Base-by-base conservation (phyloP, 2,329 filamentous ascomycete genomes). In the Hypoxylon sp. region DNA sequence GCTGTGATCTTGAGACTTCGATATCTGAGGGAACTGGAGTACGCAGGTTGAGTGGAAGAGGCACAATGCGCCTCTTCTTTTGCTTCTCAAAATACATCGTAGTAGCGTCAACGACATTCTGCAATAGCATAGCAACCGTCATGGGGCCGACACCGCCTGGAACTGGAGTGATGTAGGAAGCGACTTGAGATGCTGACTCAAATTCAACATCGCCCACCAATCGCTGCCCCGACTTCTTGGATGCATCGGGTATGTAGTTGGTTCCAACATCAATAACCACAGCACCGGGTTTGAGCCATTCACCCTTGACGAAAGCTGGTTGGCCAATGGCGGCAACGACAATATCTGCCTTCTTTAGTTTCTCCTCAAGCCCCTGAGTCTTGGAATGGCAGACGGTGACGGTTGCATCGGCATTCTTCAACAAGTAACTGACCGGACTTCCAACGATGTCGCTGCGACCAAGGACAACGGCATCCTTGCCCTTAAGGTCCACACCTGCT, bases 191-290 rank as follows among this genome's bases (percentile, higher is more conserved):
- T 14, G 95, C 95, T 47, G 92, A 90, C 56, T 94, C 94, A 75
- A 90, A 98, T 76, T 99, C 94, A 46, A 99, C 96, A 79, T 99
- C 96, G 67, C 96, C 96, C 5, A 98, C 95, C 22, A 99, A 88
- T 72, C 94, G 90, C 80, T 96, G 89, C 35, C 96, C 96, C 11
- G 94, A 97, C 84, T 98, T 98, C 84, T 92, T 97, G 68, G 92
- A 91, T 39, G 90, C 85, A 78, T 99, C 96, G 5, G 93, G 88
- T 63, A 98, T 90, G 84, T 94, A 98, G 85, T 99, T 99, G 72
- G 94, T 99, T 68, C 96, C 96, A 17, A 99, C 96, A 77, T 99
- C 96, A 76, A 99, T 97, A 44, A 99, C 94, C 5, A 99, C 92
- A n/a, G 89, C 94, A 37, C 94, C 96, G 17, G 92, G 90, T 86